Evolutionary conservation across 371 early-diverging fungal genomes (phyloP).

Genomic region (Fennellomyces sp.): DNA sequence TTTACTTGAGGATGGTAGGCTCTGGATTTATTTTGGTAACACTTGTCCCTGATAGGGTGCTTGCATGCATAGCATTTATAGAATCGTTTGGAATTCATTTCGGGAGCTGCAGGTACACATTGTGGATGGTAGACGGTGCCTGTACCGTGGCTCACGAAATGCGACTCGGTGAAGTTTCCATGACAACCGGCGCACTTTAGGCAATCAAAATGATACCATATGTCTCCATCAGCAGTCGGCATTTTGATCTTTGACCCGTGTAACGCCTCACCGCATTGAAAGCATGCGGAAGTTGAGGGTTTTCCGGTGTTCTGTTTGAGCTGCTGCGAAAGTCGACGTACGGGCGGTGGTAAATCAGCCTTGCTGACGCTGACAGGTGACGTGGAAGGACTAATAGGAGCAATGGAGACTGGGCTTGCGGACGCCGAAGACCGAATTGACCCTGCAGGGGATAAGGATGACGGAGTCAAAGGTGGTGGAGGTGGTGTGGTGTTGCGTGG

Average conservation of each 20-base stretch:
- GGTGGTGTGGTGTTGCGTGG: constrained; percentile 12
- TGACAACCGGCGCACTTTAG: constrained; percentile 71
- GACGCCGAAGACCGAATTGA: constrained; percentile 9
- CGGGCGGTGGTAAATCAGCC: not conserved
- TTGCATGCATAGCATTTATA: constrained; percentile 51
- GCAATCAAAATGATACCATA: constrained; percentile 70
- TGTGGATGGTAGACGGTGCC: constrained; percentile 48
- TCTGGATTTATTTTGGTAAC: constrained; percentile 50
- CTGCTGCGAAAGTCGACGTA: not conserved
- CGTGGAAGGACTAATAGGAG: constrained; percentile 4
- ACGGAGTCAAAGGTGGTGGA: constrained; percentile 4
- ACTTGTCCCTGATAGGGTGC: constrained; percentile 51
- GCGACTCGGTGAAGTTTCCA: constrained; percentile 64
- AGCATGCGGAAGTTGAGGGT: constrained; percentile 8
- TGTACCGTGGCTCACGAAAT: constrained; percentile 47
- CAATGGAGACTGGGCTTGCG: constrained; percentile 5
- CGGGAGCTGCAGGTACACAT: constrained; percentile 10
- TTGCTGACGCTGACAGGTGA: constrained; percentile 3
- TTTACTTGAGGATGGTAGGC: constrained; percentile 51
- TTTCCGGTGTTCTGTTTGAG: not conserved
- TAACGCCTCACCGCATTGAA: constrained; percentile 27
- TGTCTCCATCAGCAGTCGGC: constrained; percentile 23
- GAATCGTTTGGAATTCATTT: not conserved
- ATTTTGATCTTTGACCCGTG: constrained; percentile 24
- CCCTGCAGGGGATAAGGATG: constrained; percentile 10